These are phyloP conservation scores for Phytophthora macrochlamydospora DNA, from an alignment of 352 stramenopile species.

Conservation along the genomic window DNA sequence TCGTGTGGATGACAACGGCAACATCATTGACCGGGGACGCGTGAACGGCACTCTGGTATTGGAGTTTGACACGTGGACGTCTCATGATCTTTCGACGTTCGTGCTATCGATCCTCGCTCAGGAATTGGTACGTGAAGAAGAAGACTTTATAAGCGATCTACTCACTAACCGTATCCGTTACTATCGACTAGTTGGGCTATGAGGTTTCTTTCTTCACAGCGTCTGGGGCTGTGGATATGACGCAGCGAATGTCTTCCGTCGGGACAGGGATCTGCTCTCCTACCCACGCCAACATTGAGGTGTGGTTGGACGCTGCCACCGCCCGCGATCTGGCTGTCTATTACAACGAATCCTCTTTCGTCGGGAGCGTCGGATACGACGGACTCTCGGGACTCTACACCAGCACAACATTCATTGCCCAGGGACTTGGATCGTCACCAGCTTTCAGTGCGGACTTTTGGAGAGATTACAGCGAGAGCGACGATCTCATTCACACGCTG, in stretches of 20 bases:
- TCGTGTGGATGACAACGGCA: constrained; percentile 31
- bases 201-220: constrained; percentile 42
- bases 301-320: constrained; percentile 16
- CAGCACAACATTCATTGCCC: constrained; percentile 36
- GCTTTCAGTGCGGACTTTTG: constrained; percentile 54
- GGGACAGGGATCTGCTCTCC: constrained; percentile 30
- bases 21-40: constrained; percentile 29
- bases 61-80: constrained; percentile 47
- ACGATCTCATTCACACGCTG: constrained; percentile 34
- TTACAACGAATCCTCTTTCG: constrained; percentile 40
- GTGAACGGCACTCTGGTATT: constrained; percentile 51
- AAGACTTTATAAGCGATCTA: not conserved
- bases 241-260: constrained; percentile 50
- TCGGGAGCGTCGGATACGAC: constrained; percentile 46
- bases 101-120: constrained; percentile 54
- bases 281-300: constrained; percentile 38
- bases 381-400: constrained; percentile 47
- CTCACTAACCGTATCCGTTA: not conserved
- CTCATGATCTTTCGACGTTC: constrained; percentile 41
- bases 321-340: constrained; percentile 17
- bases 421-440: constrained; percentile 29
- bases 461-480: constrained; percentile 43
- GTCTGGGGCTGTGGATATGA: constrained; percentile 18
- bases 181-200: constrained; percentile 39
- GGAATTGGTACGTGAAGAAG: constrained; percentile 38